phyloP scores from a whole-genome alignment of 495 filamentous ascomycete species.

The Tuber indicum region DNA sequence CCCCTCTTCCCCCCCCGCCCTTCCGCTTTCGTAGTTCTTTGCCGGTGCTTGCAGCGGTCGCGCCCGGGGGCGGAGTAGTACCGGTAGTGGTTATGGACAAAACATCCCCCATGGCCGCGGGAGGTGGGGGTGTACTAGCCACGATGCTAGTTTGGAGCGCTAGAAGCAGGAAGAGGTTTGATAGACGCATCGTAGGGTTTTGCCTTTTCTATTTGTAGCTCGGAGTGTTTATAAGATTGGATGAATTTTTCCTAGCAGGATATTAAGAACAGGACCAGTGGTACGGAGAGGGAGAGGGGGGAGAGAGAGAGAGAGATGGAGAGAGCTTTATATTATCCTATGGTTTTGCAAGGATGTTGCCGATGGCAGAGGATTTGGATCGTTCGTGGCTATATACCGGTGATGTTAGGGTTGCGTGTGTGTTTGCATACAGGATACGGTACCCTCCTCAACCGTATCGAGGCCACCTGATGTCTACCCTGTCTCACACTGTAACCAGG shows the following conservation, averaged over 20 bases:
- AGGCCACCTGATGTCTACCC: not conserved
- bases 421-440: not conserved
- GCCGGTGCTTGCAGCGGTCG: not conserved
- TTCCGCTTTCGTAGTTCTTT: not conserved
- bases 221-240: not conserved
- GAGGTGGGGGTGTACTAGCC: not conserved
- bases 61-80: not conserved
- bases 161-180: not conserved
- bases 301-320: not conserved
- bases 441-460: not conserved
- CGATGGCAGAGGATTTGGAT: not conserved
- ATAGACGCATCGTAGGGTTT: not conserved
- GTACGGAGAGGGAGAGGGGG: not conserved
- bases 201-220: not conserved
- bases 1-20: not conserved
- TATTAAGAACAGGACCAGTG: not conserved
- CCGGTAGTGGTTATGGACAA: not conserved
- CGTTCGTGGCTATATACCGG: not conserved
- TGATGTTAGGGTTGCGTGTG: not conserved
- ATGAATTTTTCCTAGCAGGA: not conserved
- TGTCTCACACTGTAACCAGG: not conserved
- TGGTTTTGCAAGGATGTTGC: not conserved
- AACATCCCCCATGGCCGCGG: not conserved
- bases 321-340: not conserved
- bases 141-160: not conserved